Conservation (phyloP, 148 eudicot genomes). For the Suaeda aralocaspica region DNA sequence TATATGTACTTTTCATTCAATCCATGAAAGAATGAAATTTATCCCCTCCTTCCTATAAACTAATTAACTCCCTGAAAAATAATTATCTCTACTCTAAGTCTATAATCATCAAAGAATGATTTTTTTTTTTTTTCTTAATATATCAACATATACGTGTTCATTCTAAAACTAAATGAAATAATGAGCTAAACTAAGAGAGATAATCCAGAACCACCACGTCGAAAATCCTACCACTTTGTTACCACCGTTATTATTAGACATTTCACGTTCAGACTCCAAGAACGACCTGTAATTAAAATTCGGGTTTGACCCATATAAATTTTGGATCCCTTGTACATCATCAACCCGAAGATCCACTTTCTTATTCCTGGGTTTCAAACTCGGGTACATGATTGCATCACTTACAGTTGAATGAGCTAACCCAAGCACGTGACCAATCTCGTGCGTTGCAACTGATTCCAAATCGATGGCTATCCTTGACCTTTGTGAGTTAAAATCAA, state of each 20-base stretch:
- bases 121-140: too few species aligned
- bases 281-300: slow-evolving; percentile 34
- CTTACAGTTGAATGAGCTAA: slow-evolving; percentile 46
- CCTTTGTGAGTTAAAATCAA: slow-evolving; percentile 30
- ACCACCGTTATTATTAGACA: background rate
- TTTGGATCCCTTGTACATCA: slow-evolving; percentile 53
- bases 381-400: slow-evolving; percentile 60
- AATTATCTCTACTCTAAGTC: too few species aligned
- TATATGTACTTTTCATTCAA: background rate
- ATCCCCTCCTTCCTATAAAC: background rate
- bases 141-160: background rate
- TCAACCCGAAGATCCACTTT: slow-evolving; percentile 49
- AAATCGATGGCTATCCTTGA: slow-evolving; percentile 49
- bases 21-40: background rate
- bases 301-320: slow-evolving; percentile 60
- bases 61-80: background rate
- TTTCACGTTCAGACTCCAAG: slow-evolving; percentile 24
- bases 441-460: slow-evolving; percentile 61
- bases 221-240: slow-evolving; percentile 5
- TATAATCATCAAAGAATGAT: too few species aligned
- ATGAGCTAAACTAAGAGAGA: background rate
- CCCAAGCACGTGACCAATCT: slow-evolving; percentile 65
- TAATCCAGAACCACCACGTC: background rate
- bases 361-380: slow-evolving; percentile 40
- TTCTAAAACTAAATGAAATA: background rate